Base-by-base conservation (phyloP, 257 asterid genomes). In the Petunia axillaris region DNA sequence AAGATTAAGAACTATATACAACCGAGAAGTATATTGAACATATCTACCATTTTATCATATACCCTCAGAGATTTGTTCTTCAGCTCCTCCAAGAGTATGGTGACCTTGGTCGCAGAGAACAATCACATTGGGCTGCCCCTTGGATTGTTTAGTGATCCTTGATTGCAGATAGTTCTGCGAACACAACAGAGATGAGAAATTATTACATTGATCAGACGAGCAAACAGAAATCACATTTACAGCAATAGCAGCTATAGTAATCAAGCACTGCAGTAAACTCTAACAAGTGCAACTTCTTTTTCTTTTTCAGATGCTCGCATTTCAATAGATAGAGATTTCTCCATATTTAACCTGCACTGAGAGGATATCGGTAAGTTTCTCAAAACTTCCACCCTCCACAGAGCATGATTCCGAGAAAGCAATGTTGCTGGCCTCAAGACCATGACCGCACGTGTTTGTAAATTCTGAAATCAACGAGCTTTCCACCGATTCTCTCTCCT, bases 391-490 rank as follows among this genome's bases (percentile, higher is more conserved):
- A 85, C 95, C 90, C 53, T 86, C 93, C 75, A 93, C 84, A 78
- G 91, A 80, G 87, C 99, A 95, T 2, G 96, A 88, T 36, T 91
- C 93, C 65, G 87, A 82, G 81, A 90, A 70, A 85, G 96, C 96
- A 85, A 92, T 71, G 83, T 87, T 85, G 79, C 84, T 79, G 83
- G 83, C 81, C 73, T 84, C 93, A 40, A 81, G 58, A 78, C 84
- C 87, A 80, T 85, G 87, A 85, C 90, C 93, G 83, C 99, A 94
- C 59, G 88, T 74, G 76, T 88, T 89, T 55, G 90, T 85, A 85
- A 96, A 89, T 84, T 90, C 97, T 85, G 97, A 88, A 83, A 96
- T 83, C 87, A 96, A 81, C 73, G 92, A 89, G 85, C 81, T 89
- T 75, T 91, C 99, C 66, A 92, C 82, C 13, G 97, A 85, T 77